Percentiles rank a stretch among this genome's conserved stretches.
phyloP scores from a whole-genome alignment of 805 yeast species.

The Ogataea parapolymorpha region DNA sequence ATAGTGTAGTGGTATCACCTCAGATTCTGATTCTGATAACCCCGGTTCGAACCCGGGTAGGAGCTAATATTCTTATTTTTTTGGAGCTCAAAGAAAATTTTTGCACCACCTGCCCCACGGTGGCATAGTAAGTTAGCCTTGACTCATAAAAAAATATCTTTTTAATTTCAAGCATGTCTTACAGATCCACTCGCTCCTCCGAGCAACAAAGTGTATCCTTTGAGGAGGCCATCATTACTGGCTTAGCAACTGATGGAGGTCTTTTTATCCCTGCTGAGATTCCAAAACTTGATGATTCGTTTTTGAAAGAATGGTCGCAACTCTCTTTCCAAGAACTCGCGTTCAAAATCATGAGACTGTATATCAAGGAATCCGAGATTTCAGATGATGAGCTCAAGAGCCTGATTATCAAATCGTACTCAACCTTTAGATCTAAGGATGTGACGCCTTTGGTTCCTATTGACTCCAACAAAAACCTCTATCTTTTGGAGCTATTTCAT shows the following conservation, averaged over 20 bases:
- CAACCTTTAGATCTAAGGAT: conserved; percentile 84
- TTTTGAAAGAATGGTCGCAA: conserved; percentile 65
- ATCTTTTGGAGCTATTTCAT: conserved; percentile 89
- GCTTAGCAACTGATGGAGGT: conserved; percentile 96
- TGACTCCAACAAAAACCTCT: conserved; percentile 56
- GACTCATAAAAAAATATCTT: neutral
- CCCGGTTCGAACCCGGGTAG: conserved; percentile 39
- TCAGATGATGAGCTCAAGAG: conserved; percentile 61
- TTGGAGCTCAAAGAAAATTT: neutral
- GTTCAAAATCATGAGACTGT: conserved; percentile 75
- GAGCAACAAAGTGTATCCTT: conserved; percentile 53
- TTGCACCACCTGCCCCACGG: neutral
- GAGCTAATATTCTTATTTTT: conserved; percentile 24
- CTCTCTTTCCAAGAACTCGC: conserved; percentile 85
- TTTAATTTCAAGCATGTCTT: conserved; percentile 46
- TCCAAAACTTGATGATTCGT: conserved; percentile 57
- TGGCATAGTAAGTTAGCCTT: neutral
- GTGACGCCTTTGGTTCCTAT: conserved; percentile 74
- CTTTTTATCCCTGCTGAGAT: conserved; percentile 82
- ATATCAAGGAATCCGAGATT: conserved; percentile 71
- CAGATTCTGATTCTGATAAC: conserved; percentile 36
- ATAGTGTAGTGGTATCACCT: conserved; percentile 37
- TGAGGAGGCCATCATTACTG: conserved; percentile 82
- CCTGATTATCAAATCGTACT: conserved; percentile 69
- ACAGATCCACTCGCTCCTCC: conserved; percentile 77